Evolutionary conservation across 192 early-diverging fungal genomes (phyloP), one percentile per base, ranked within the genome.

Genomic region (Backusella australiensis): DNA sequence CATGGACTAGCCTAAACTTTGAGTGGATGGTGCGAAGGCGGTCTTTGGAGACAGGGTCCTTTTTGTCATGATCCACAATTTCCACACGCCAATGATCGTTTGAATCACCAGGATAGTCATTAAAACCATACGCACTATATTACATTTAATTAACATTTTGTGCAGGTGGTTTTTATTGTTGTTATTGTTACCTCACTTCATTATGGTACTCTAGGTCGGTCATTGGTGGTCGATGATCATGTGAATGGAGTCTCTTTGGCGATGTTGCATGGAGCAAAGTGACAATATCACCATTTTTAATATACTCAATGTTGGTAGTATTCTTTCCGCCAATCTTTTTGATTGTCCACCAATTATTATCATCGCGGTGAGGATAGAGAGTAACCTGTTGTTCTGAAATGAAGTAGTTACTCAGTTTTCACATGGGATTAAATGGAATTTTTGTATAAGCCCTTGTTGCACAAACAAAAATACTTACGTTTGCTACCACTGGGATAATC

Each of bases 51-150:
- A 84, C 83, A 4, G 86, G 75, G 39, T 90, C 88, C 15, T 78
- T 75, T 21, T 83, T 76, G 41, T 93, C 88, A 76, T 88, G 74
- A 9, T 91, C 89, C 23, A 91, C 75, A 71, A 96, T 92, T 80
- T 96, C 91, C 4, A 98, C 87, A 34, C 91, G 90, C 95, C 94
- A 98, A 80, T 93, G 87, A 83, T 98, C 97, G 77, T 98, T 98
- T 35, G 93, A 86, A 80, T 98, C 97, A 63, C 97, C 97, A 38
- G 85, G 76, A 79, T 93, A 95, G 1, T 86, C 91, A 66, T 85
- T 78, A 76, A 84, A 91, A 14, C 91, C 93, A 68, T 94, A 94
- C 32, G 81, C 91, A 67, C 87, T 82, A 29, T 32, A 19, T 70
- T 26, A 1, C 36, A 19, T 34, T 14, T n/a, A 14, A 34, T 49